Base-by-base conservation (phyloP, 345 rosid genomes). In the Linum usitatissimum region DNA sequence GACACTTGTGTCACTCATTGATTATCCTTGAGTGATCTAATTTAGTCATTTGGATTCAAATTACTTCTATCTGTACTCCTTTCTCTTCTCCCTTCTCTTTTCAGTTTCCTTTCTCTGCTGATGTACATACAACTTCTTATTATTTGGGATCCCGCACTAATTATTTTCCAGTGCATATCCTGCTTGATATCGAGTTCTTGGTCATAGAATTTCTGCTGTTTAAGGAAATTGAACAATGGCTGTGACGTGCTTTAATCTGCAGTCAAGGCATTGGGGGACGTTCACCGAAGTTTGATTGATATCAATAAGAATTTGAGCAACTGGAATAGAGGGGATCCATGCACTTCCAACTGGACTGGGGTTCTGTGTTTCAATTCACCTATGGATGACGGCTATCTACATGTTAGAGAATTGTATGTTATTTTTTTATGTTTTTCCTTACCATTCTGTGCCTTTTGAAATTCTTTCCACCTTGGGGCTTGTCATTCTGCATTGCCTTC, bases 261-360 rank as follows among this genome's bases (percentile, higher is more conserved):
- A 93, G 97, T 85, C 72, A 64, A 62, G 57, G 96, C 97, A 60
- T 73, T 93, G 78, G 66, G 63, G 61, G 84, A 54, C 14, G 75
- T 90, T 65, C 78, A n/a, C 79, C 70, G 28, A 12, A 79, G 75
- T 69, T 77, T 93, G 68, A 19, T 72, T 31, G 99, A 93, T 75
- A 63, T 79, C n/a, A 68, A 79, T 61, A 73, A 66, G 34, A 84
- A 80, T 69, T 76, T 93, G 76, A 81, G 71, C 57, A 84, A 83
- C 66, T 93, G 99, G 99, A 69, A 70, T 40, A 71, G 73, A 6
- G 96, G 96, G 53, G 99, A 93, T 62, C 99, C 99, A 0, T 93
- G 99, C 68, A 70, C 74, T 20, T 80, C 90, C 3, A 90, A 86
- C 30, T 93, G 99, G 99, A 93, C 96, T 8, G 97, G 99, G 31